Evolutionary conservation across 345 rosid genomes (phyloP).

Genomic region (Gossypium longicalyx): DNA sequence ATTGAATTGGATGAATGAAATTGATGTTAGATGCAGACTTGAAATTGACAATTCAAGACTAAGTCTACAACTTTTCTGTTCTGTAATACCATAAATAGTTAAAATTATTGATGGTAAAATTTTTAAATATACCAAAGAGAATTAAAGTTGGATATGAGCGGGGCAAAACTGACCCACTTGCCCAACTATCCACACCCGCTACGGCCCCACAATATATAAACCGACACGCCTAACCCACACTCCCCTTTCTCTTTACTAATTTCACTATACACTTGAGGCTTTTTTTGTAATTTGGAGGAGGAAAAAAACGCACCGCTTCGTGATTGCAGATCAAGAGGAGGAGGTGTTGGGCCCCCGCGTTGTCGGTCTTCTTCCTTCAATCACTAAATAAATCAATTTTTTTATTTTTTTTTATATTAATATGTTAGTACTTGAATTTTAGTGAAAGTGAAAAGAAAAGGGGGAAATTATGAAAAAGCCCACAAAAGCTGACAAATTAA

Average conservation of each 20-base stretch:
- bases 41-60: not conserved
- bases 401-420: not conserved
- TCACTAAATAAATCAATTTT: not conserved
- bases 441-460: not conserved
- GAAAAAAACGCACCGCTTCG: not conserved
- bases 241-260: not conserved
- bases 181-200: constrained; percentile 4
- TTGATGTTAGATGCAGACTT: not conserved
- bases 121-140: not conserved
- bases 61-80: not conserved
- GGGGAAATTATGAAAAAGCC: not conserved
- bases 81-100: not conserved
- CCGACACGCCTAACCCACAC: not conserved
- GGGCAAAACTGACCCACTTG: constrained; percentile 9
- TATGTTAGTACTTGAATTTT: not conserved
- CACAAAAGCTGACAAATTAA: constrained; percentile 4
- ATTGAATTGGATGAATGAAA: no score
- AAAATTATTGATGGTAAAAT: not conserved
- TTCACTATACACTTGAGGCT: not conserved
- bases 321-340: constrained; percentile 9
- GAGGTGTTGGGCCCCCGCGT: not conserved
- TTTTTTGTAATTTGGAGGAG: not conserved
- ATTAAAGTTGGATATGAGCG: constrained; percentile 1
- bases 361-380: constrained; percentile 6
- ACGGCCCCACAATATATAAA: not conserved